Evolutionary conservation across 1,284 basidiomycete species (phyloP).

Genomic region (Microbotryum lychnidis-dioicae): DNA sequence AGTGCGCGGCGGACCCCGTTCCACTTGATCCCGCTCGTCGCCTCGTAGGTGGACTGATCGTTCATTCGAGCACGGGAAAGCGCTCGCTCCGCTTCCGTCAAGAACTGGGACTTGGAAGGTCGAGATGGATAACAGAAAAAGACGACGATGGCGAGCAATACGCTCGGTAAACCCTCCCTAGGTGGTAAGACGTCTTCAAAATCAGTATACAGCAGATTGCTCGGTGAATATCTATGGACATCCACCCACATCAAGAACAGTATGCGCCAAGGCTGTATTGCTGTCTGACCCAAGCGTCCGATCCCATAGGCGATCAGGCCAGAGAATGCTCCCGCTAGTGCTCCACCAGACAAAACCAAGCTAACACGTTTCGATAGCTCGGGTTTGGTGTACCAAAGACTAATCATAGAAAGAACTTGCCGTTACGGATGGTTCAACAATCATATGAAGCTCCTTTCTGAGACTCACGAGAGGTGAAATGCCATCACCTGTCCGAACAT

Average conservation of each 20-base stretch:
- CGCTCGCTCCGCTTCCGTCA: constrained; percentile 62
- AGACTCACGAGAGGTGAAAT: too few relatives aligned
- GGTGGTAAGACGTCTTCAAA: too few relatives aligned
- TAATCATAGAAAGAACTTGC: too few relatives aligned
- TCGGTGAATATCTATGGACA: neutral
- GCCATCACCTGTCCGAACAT: neutral
- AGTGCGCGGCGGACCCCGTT: constrained; percentile 51
- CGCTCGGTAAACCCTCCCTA: constrained; percentile 55
- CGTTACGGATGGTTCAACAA: too few relatives aligned
- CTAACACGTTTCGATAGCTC: too few relatives aligned
- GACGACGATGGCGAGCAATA: constrained; percentile 61
- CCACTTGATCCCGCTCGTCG: constrained; percentile 40
- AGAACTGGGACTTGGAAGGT: constrained; percentile 62
- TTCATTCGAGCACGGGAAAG: constrained; percentile 68
- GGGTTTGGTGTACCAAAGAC: too few relatives aligned
- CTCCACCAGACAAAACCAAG: too few relatives aligned
- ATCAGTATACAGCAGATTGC: constrained; percentile 38
- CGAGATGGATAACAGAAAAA: constrained; percentile 62
- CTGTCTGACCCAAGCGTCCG: constrained; percentile 34
- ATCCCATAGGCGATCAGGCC: constrained; percentile 40
- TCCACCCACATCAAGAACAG: constrained; percentile 44
- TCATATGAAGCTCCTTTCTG: too few relatives aligned
- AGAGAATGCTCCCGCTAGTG: constrained; percentile 34
- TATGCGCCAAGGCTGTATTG: constrained; percentile 30
- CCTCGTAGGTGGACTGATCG: constrained; percentile 57